Conservation (phyloP, 2,329 filamentous ascomycete genomes). For the Fusarium sp. region DNA sequence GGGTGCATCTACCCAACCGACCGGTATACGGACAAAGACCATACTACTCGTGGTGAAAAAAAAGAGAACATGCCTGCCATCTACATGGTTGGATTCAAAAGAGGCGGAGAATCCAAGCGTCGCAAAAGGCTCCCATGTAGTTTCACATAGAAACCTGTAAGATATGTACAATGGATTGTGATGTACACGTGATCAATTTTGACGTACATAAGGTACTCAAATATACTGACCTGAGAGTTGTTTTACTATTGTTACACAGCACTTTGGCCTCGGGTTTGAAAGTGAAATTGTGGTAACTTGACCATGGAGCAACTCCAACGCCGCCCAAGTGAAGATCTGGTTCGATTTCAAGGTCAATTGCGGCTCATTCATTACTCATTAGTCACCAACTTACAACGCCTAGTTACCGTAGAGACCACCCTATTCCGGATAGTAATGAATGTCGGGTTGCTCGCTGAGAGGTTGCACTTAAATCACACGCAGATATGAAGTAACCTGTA, state of each 20-base stretch:
- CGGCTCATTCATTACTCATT: constrained; percentile 5
- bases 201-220: constrained; percentile 1
- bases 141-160: constrained; percentile 50
- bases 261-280: neutral
- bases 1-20: constrained; percentile 89
- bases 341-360: constrained; percentile 3
- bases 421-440: neutral
- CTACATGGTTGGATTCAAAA: constrained; percentile 12
- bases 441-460: neutral
- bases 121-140: constrained; percentile 27
- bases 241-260: neutral
- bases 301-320: constrained; percentile 18
- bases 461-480: constrained; percentile 7
- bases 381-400: neutral
- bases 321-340: constrained; percentile 10
- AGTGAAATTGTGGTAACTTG: constrained; percentile 18
- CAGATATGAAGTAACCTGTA: constrained; percentile 9
- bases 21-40: constrained; percentile 86
- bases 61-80: neutral
- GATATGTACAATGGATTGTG: constrained; percentile 55
- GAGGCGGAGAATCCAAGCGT: constrained; percentile 13
- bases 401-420: neutral
- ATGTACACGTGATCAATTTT: constrained; percentile 44
- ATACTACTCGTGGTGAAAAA: constrained; percentile 87
- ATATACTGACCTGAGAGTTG: neutral